Conservation (phyloP, 192 early-diverging fungal species). For the Backusella parvicylindrica region DNA sequence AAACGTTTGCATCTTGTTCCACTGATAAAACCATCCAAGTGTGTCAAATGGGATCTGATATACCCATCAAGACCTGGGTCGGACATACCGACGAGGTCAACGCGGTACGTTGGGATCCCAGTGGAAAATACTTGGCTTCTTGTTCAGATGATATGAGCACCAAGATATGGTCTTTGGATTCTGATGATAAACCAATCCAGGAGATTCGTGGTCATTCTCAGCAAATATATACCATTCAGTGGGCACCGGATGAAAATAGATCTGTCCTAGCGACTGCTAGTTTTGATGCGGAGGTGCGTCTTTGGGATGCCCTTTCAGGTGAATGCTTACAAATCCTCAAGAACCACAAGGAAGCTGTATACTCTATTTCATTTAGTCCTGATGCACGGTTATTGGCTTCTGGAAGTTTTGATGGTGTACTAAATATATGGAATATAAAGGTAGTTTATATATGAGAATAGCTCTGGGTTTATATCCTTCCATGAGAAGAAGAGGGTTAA, state of each 20-base stretch:
- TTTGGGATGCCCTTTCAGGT: constrained; percentile 81
- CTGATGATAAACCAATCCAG: constrained; percentile 48
- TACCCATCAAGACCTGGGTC: constrained; percentile 71
- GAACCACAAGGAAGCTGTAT: constrained; percentile 66
- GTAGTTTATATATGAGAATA: constrained; percentile 21
- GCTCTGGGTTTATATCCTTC: no score
- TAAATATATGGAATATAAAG: constrained; percentile 72
- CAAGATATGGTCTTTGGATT: constrained; percentile 66
- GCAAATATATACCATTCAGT: constrained; percentile 77
- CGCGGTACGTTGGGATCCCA: constrained; percentile 71
- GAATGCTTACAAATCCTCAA: constrained; percentile 65
- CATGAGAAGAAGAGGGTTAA: no score
- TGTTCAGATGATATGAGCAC: constrained; percentile 77
- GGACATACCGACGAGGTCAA: constrained; percentile 85
- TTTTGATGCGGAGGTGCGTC: constrained; percentile 76
- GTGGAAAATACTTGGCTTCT: constrained; percentile 63
- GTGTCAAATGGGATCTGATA: constrained; percentile 65
- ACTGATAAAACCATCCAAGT: constrained; percentile 78
- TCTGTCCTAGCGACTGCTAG: constrained; percentile 68
- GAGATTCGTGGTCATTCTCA: constrained; percentile 64
- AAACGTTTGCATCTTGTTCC: constrained; percentile 87
- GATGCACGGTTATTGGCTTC: constrained; percentile 70
- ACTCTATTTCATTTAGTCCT: constrained; percentile 73
- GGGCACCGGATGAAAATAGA: constrained; percentile 56
- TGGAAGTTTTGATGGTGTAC: constrained; percentile 74